Evolutionary conservation across 805 yeast genomes (phyloP).

Genomic region (Teunomyces stri): DNA sequence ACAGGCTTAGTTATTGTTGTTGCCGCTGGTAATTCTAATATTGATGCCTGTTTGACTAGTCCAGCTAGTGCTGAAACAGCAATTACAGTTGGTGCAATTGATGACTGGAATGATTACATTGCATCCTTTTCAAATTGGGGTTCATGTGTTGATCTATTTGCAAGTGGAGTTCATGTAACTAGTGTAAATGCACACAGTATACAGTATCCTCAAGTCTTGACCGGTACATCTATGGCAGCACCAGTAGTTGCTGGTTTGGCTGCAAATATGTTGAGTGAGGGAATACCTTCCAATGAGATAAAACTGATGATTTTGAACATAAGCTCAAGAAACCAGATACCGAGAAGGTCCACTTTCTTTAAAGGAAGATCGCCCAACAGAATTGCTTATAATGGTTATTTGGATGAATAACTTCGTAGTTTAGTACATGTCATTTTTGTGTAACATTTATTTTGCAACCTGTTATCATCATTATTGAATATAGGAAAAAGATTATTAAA

Average conservation of each 20-base stretch:
- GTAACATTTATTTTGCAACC: slow-evolving; percentile 1
- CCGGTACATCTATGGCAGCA: slow-evolving; percentile 83
- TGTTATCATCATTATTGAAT: not conserved
- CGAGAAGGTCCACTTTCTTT: slow-evolving; percentile 41
- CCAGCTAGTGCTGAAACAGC: slow-evolving; percentile 78
- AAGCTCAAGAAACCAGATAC: slow-evolving; percentile 49
- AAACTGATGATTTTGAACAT: slow-evolving; percentile 40
- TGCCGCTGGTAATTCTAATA: slow-evolving; percentile 84
- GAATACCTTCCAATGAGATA: slow-evolving; percentile 43
- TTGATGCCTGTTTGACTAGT: slow-evolving; percentile 78
- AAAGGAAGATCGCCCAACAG: slow-evolving; percentile 61
- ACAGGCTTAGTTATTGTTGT: slow-evolving; percentile 71
- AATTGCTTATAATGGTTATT: slow-evolving; percentile 39
- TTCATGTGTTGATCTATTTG: slow-evolving; percentile 80
- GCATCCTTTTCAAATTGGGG: slow-evolving; percentile 93
- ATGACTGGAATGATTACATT: slow-evolving; percentile 64
- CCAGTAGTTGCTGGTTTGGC: slow-evolving; percentile 70
- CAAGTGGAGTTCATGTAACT: slow-evolving; percentile 71
- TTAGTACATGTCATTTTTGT: not conserved
- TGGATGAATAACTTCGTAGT: not conserved
- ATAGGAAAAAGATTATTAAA: too few relatives aligned
- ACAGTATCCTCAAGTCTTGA: slow-evolving; percentile 33
- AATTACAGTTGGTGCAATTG: slow-evolving; percentile 85
- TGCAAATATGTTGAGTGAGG: slow-evolving; percentile 54
- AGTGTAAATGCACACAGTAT: slow-evolving; percentile 46